phyloP scores from a whole-genome alignment of 139 green algal genomes.

The Penium margaritaceum region DNA sequence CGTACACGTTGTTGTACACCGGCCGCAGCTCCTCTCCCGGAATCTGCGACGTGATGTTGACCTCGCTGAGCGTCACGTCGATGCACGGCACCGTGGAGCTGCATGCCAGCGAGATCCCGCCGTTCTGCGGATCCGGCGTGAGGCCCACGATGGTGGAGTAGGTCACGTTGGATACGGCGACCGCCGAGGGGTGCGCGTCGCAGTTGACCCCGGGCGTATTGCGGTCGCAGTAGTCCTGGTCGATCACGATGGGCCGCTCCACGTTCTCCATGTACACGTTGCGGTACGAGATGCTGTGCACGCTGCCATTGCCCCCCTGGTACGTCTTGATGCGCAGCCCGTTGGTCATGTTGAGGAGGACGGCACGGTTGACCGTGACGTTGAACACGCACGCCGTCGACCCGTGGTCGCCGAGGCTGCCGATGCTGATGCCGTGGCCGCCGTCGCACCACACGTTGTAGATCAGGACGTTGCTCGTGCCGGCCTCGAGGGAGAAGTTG shows the following conservation, averaged over 20 bases:
- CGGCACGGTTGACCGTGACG: background rate
- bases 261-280: conserved; percentile 11
- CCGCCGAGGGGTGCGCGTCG: too few relatives aligned
- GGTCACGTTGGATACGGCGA: too few relatives aligned
- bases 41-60: too few relatives aligned
- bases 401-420: background rate
- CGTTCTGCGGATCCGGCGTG: too few relatives aligned
- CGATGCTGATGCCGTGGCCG: conserved; percentile 8
- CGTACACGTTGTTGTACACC: too few relatives aligned
- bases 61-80: too few relatives aligned
- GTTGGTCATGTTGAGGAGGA: background rate
- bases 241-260: background rate
- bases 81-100: too few relatives aligned
- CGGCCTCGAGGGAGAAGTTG: background rate
- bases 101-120: too few relatives aligned
- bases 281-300: background rate
- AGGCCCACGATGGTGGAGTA: too few relatives aligned
- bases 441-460: background rate
- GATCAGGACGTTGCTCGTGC: background rate
- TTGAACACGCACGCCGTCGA: background rate
- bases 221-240: too few relatives aligned
- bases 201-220: too few relatives aligned
- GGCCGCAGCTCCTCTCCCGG: too few relatives aligned
- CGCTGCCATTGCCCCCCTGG: background rate
- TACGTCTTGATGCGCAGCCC: conserved; percentile 7